These are phyloP conservation scores for Hanseniaspora clermontiae DNA, from an alignment of 805 yeast genomes.

Conservation along the genomic window DNA sequence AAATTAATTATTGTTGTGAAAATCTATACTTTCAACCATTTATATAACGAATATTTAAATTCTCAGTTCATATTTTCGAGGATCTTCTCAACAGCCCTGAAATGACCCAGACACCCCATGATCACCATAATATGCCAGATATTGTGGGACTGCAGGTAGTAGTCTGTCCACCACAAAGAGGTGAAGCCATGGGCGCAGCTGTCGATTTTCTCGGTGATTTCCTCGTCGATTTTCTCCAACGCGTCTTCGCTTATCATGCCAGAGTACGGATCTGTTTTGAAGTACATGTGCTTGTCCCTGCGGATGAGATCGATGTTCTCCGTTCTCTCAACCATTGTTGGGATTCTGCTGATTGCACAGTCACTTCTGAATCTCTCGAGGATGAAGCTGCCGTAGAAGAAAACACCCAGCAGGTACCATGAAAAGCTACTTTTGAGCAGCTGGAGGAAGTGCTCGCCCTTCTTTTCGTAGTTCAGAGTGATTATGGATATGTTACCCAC, in stretches of 20 bases:
- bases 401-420: slow-evolving; percentile 72
- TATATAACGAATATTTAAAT: not conserved
- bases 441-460: slow-evolving; percentile 29
- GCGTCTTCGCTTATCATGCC: too few relatives aligned
- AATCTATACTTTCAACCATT: too few relatives aligned
- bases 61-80: not conserved
- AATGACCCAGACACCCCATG: slow-evolving; percentile 82
- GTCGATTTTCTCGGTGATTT: slow-evolving; percentile 17
- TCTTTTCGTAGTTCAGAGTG: not conserved
- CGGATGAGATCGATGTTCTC: slow-evolving; percentile 25
- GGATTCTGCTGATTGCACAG: slow-evolving; percentile 40
- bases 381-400: slow-evolving; percentile 72
- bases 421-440: slow-evolving; percentile 45
- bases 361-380: slow-evolving; percentile 84
- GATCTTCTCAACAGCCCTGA: slow-evolving; percentile 36
- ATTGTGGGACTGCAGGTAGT: slow-evolving; percentile 66
- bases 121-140: slow-evolving; percentile 90
- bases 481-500: slow-evolving; percentile 57
- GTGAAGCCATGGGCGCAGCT: slow-evolving; percentile 29
- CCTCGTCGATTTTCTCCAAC: not conserved
- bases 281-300: slow-evolving; percentile 28
- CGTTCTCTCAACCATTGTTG: slow-evolving; percentile 27
- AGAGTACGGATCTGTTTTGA: slow-evolving; percentile 33
- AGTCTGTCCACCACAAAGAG: slow-evolving; percentile 78
- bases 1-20: too few relatives aligned